Conservation (phyloP, 2,329 filamentous ascomycete species). For the Alternaria tenuissima region DNA sequence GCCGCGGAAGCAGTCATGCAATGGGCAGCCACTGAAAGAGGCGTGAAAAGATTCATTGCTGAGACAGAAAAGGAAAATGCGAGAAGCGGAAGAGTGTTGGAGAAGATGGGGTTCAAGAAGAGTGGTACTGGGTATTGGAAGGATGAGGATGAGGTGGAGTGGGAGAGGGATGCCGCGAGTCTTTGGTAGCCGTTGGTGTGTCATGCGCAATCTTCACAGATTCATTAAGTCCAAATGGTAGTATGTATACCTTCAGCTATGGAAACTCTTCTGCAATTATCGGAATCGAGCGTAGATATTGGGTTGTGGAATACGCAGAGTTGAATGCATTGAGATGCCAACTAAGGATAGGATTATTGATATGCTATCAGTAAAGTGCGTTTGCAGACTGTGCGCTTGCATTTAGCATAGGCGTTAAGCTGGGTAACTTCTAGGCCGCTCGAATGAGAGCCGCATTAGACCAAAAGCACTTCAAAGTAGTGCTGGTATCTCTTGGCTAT, state of each 20-base stretch:
- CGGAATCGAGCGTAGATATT: neutral
- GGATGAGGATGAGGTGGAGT: slow-evolving; percentile 23
- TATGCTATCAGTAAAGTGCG: neutral
- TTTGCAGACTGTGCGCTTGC: neutral
- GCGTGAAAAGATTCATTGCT: slow-evolving; percentile 28
- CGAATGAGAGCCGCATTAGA: neutral
- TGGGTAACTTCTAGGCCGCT: neutral
- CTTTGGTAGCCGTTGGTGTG: neutral
- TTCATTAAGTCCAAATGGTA: no score
- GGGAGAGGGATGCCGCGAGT: slow-evolving; percentile 13
- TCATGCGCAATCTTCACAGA: neutral
- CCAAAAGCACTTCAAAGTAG: neutral
- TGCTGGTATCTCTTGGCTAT: neutral
- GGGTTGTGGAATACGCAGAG: neutral
- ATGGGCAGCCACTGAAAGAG: slow-evolving; percentile 20
- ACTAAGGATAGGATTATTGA: neutral
- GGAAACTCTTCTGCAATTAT: neutral
- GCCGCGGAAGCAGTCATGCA: slow-evolving; percentile 29
- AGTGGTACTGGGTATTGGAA: slow-evolving; percentile 26
- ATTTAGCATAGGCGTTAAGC: neutral
- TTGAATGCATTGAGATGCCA: neutral
- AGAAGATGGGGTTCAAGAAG: slow-evolving; percentile 36
- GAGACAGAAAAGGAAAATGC: slow-evolving; percentile 33
- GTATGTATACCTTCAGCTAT: no score
- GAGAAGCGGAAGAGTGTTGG: slow-evolving; percentile 33